phyloP scores from a whole-genome alignment of 352 stramenopile genomes.

The Pythium coloratum region DNA sequence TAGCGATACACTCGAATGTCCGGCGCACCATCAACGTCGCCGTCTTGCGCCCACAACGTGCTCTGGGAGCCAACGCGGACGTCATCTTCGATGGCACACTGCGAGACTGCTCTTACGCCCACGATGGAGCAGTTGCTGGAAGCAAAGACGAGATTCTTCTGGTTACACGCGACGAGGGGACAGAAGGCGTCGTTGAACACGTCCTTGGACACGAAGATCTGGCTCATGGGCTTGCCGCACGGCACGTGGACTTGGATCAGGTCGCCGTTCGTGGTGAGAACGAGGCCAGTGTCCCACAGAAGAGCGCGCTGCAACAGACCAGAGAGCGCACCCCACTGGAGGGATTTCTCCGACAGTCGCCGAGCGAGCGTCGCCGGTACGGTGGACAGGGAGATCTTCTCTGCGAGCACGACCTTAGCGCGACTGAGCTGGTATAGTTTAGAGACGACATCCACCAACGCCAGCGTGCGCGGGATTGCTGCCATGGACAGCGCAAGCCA shows the following conservation, averaged over 20 bases:
- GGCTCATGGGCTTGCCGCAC: conserved; percentile 47
- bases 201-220: conserved; percentile 43
- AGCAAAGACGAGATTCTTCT: conserved; percentile 36
- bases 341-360: conserved; percentile 14
- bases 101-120: conserved; percentile 26
- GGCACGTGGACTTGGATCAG: conserved; percentile 51
- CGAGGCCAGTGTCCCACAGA: conserved; percentile 51
- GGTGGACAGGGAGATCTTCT: conserved; percentile 16
- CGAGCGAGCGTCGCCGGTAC: conserved; percentile 12
- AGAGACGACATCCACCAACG: conserved; percentile 27
- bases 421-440: conserved; percentile 20
- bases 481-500: not conserved
- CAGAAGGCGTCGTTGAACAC: conserved; percentile 29
- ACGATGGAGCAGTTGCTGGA: conserved; percentile 30
- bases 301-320: conserved; percentile 50
- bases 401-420: not conserved
- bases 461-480: not conserved
- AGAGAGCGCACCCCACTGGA: conserved; percentile 29
- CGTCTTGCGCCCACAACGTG: conserved; percentile 48
- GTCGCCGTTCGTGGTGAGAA: conserved; percentile 34
- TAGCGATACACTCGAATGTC: conserved; percentile 41
- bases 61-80: conserved; percentile 21
- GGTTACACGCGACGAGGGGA: conserved; percentile 30
- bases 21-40: conserved; percentile 24
- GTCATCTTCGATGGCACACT: conserved; percentile 38